A percentile compares a stretch with the other conserved stretches of the same genome.
Evolutionary conservation across 768 basidiomycete genomes (phyloP).

Genomic region (Leccinum subtestaceum): DNA sequence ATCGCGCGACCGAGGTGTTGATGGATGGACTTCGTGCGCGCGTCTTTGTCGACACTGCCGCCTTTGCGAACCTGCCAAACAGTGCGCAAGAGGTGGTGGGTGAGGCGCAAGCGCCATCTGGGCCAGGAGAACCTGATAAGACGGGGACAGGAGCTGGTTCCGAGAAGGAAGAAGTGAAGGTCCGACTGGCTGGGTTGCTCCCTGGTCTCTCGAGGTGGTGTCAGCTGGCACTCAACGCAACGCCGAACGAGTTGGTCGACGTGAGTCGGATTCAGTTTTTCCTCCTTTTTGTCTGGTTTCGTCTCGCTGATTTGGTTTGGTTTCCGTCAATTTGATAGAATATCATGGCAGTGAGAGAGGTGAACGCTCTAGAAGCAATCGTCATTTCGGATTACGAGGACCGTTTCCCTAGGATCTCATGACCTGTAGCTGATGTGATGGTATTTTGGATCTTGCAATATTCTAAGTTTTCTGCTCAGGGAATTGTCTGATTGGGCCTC

Average conservation of each 20-base stretch:
- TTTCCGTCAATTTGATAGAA: slow-evolving; percentile 38
- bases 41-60: slow-evolving; percentile 47
- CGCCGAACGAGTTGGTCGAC: slow-evolving; percentile 82
- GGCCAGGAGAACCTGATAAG: slow-evolving; percentile 14
- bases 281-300: background rate
- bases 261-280: slow-evolving; percentile 43
- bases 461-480: background rate
- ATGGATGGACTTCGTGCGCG: slow-evolving; percentile 61
- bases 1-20: slow-evolving; percentile 62
- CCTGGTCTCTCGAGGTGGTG: slow-evolving; percentile 82
- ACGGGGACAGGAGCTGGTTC: slow-evolving; percentile 4
- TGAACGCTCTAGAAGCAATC: slow-evolving; percentile 67
- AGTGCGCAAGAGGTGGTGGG: background rate
- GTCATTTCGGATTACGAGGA: slow-evolving; percentile 69
- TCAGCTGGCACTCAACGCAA: slow-evolving; percentile 57
- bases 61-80: slow-evolving; percentile 4
- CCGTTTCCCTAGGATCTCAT: slow-evolving; percentile 27
- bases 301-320: slow-evolving; percentile 1
- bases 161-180: slow-evolving; percentile 41
- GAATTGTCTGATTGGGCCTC: background rate
- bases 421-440: slow-evolving; percentile 6
- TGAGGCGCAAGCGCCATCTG: slow-evolving; percentile 9
- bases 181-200: slow-evolving; percentile 75
- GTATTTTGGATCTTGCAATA: background rate
- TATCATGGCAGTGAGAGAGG: slow-evolving; percentile 59